These are phyloP conservation scores for Murraya paniculata DNA, from an alignment of 345 rosid genomes.

Conservation along the genomic window DNA sequence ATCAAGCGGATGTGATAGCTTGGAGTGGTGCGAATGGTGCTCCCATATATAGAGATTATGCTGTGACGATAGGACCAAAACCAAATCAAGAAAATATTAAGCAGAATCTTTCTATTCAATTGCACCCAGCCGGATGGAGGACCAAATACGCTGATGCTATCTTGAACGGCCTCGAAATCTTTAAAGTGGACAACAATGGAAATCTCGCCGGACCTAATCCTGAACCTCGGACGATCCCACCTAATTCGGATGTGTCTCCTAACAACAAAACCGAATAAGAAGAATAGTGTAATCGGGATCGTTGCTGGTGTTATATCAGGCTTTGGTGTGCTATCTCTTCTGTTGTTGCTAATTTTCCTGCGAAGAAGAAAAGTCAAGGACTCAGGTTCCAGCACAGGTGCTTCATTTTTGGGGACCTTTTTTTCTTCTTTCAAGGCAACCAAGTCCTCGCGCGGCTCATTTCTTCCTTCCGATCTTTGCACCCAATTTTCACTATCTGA, in stretches of 20 bases:
- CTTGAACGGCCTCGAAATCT: constrained; percentile 53
- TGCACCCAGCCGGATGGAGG: constrained; percentile 11
- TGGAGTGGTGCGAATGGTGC: constrained; percentile 14
- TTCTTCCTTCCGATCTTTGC: constrained; percentile 4
- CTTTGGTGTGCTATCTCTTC: background rate
- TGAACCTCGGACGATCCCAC: background rate
- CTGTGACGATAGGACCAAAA: constrained; percentile 3
- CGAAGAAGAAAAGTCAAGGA: background rate
- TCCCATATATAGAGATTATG: constrained; percentile 30
- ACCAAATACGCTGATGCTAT: constrained; percentile 29
- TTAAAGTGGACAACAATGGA: constrained; percentile 24
- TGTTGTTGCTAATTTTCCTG: background rate
- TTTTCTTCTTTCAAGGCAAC: background rate
- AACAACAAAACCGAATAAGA: background rate
- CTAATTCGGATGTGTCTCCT: background rate
- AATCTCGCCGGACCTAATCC: constrained; percentile 33
- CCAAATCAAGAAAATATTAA: constrained; percentile 8
- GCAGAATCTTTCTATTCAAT: constrained; percentile 29
- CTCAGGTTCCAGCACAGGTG: background rate
- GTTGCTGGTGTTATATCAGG: constrained; percentile 2
- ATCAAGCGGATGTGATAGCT: constrained; percentile 9
- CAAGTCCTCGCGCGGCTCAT: background rate
- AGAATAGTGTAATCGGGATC: background rate
- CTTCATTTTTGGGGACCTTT: background rate
- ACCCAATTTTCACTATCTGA: constrained; percentile 6